A percentile compares a stretch with the other conserved stretches of the same genome.
phyloP scores from a whole-genome alignment of 208 protist genomes.

The Acanthamoeba sp. region DNA sequence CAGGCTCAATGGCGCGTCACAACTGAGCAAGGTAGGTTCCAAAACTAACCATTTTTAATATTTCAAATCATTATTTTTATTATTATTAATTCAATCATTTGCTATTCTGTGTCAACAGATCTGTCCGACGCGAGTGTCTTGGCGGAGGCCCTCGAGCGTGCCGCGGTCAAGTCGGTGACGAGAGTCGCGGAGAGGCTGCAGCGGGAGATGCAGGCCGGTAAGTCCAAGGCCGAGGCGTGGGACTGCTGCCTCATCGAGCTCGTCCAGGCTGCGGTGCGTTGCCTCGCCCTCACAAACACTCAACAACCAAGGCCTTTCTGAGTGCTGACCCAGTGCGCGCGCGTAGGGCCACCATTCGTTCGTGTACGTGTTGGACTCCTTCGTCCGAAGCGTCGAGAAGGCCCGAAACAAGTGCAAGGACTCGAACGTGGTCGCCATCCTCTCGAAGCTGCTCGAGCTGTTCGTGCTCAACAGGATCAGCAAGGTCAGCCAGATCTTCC shows the following conservation, averaged over 20 bases:
- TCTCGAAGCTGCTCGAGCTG: slow-evolving; percentile 54
- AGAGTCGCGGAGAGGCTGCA: slow-evolving; percentile 34
- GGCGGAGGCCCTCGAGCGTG: background rate
- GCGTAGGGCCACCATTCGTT: background rate
- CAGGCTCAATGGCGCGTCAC: background rate
- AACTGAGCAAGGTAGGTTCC: background rate
- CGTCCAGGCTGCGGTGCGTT: slow-evolving; percentile 24
- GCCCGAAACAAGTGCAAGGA: background rate
- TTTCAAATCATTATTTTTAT: too few relatives aligned
- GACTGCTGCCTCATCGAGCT: slow-evolving; percentile 64
- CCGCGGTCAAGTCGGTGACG: background rate
- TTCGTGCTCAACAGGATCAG: slow-evolving; percentile 27
- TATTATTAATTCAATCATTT: too few relatives aligned
- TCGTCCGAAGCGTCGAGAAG: background rate
- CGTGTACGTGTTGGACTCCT: background rate
- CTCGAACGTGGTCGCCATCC: background rate
- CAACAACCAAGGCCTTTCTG: background rate
- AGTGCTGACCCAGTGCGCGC: background rate
- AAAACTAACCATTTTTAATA: too few relatives aligned
- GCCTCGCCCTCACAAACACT: background rate
- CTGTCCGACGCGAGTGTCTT: background rate
- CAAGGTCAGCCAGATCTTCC: slow-evolving; percentile 5
- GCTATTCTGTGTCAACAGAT: too few relatives aligned
- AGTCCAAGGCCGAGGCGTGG: slow-evolving; percentile 35
- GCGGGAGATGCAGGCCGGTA: slow-evolving; percentile 60